phyloP scores from a whole-genome alignment of 2,329 filamentous ascomycete genomes.

The Lasiodiplodia theobromae region DNA sequence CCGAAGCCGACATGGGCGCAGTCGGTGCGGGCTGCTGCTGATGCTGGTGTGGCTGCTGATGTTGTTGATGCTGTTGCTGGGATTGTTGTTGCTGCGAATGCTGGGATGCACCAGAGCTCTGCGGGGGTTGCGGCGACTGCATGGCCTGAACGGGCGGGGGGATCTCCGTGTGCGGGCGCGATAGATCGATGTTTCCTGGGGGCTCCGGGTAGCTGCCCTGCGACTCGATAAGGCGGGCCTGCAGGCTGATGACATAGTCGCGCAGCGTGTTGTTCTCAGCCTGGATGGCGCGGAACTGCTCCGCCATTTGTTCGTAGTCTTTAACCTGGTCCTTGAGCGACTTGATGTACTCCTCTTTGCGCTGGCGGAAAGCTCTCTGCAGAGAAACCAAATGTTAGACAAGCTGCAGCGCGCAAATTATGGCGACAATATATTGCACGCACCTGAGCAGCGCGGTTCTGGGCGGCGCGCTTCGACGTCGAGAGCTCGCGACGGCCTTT shows the following conservation, averaged over 20 bases:
- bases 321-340: conserved; percentile 94
- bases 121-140: conserved; percentile 34
- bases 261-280: conserved; percentile 88
- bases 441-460: conserved; percentile 97
- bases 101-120: conserved; percentile 17
- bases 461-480: conserved; percentile 93
- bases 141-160: conserved; percentile 33
- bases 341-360: conserved; percentile 98
- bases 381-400: neutral
- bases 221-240: conserved; percentile 82
- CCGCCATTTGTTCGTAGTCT: conserved; percentile 77
- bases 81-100: neutral
- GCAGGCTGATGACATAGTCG: conserved; percentile 91
- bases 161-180: conserved; percentile 53
- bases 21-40: conserved; percentile 32
- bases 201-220: conserved; percentile 85
- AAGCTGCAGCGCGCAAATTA: too few relatives aligned
- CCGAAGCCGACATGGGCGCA: conserved; percentile 43
- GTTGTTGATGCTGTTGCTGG: neutral
- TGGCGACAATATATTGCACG: conserved; percentile 41
- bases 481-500: conserved; percentile 92
- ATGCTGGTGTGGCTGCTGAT: conserved; percentile 3
- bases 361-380: conserved; percentile 93
- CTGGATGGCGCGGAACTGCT: conserved; percentile 80
- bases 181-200: conserved; percentile 79